Conservation (phyloP, 2,329 filamentous ascomycete species). For the Ophiostoma ulmi region DNA sequence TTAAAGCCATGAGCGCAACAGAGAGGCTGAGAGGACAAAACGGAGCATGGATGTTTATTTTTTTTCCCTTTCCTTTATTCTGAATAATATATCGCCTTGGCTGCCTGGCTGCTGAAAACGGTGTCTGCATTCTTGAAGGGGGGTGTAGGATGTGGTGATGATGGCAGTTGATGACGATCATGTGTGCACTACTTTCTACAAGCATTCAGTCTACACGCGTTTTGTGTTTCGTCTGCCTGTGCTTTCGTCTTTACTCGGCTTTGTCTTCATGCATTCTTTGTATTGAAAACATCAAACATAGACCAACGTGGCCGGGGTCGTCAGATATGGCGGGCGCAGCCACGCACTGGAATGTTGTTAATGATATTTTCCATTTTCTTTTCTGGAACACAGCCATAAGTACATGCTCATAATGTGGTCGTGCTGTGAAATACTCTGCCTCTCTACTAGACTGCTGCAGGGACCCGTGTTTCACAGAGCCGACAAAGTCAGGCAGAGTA, state of each 20-base stretch:
- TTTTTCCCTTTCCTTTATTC: neutral
- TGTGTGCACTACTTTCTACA: neutral
- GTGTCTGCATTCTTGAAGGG: neutral
- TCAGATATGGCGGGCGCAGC: neutral
- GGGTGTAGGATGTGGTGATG: constrained; percentile 9
- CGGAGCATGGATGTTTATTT: neutral
- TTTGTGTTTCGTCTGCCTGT: neutral
- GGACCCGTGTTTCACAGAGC: neutral
- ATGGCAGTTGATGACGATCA: neutral
- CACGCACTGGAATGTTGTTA: neutral
- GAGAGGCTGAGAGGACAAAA: neutral
- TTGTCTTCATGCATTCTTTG: constrained; percentile 5
- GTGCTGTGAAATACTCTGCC: constrained; percentile 9
- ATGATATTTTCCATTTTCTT: neutral
- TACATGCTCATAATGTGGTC: neutral
- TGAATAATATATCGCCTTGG: neutral
- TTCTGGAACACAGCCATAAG: constrained; percentile 4
- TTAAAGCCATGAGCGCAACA: neutral
- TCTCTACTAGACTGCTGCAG: neutral
- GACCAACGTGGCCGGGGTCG: constrained; percentile 3
- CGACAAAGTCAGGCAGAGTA: neutral
- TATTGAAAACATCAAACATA: neutral
- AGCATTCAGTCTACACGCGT: neutral
- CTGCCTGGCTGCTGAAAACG: neutral
- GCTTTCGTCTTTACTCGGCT: constrained; percentile 1